Conservation (phyloP, 78 protist genomes). For the Dictyostelium discoideum region DNA sequence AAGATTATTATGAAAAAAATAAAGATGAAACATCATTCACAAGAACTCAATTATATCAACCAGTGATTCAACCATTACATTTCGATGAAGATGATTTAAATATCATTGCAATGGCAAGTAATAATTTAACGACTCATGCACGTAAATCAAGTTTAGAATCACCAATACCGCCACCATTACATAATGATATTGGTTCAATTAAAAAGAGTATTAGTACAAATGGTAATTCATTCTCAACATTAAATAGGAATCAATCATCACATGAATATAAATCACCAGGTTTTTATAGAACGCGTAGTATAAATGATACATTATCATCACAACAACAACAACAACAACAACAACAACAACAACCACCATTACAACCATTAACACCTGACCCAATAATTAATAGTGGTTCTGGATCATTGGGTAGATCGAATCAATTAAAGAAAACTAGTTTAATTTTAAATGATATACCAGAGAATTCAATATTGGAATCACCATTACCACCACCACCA, state of each 20-base stretch:
- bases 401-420: background rate
- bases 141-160: constrained; percentile 4
- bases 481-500: background rate
- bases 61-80: constrained; percentile 14
- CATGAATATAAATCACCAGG: constrained; percentile 8
- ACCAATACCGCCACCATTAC: constrained; percentile 1
- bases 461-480: background rate
- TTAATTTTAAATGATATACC: constrained; percentile 14
- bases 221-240: background rate
- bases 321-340: background rate
- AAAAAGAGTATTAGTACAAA: background rate
- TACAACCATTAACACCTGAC: background rate
- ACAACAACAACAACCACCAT: background rate
- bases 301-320: background rate
- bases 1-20: background rate
- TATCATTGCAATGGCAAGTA: constrained; percentile 2
- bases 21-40: background rate
- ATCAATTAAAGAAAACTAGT: constrained; percentile 6
- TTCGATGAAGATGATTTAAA: constrained; percentile 28
- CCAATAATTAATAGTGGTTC: background rate
- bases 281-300: background rate
- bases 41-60: constrained; percentile 6
- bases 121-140: background rate
- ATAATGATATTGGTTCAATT: background rate
- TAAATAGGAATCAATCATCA: constrained; percentile 9